These are phyloP conservation scores for Syncephalastrum racemosum DNA, from an alignment of 371 early-diverging fungal species.

Conservation along the genomic window DNA sequence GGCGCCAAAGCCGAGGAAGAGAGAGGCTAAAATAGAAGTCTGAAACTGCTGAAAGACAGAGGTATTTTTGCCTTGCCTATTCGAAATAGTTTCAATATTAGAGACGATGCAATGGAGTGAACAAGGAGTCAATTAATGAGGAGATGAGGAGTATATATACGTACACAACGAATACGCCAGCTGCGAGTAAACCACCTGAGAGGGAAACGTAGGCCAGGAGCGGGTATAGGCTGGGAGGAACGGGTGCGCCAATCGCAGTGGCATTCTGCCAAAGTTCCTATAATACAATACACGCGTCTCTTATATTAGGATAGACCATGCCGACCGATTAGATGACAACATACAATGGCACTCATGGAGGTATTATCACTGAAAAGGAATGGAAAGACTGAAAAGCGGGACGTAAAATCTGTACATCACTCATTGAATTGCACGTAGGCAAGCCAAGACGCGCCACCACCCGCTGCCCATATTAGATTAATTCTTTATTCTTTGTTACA, in stretches of 20 bases:
- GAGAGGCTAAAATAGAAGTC: constrained; percentile 36
- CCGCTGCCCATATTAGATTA: too few species aligned
- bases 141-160: constrained; percentile 1
- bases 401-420: too few species aligned
- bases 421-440: too few species aligned
- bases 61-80: constrained; percentile 41
- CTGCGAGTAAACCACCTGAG: constrained; percentile 30
- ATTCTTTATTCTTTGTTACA: too few species aligned
- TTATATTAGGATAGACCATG: too few species aligned
- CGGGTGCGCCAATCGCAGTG: constrained; percentile 30
- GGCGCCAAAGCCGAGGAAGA: constrained; percentile 46
- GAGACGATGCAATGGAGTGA: neutral
- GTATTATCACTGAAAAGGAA: too few species aligned
- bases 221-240: constrained; percentile 32
- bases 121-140: neutral
- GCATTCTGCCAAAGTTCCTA: constrained; percentile 36
- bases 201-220: constrained; percentile 28
- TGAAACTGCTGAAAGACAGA: constrained; percentile 37
- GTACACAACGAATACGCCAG: constrained; percentile 46
- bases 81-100: neutral
- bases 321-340: too few species aligned
- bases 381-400: too few species aligned
- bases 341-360: too few species aligned
- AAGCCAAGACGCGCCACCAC: too few species aligned
- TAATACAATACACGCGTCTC: too few species aligned